Evolutionary conservation across 2,329 filamentous ascomycete genomes (phyloP).

Genomic region (Hymenoscyphus fraxineus): DNA sequence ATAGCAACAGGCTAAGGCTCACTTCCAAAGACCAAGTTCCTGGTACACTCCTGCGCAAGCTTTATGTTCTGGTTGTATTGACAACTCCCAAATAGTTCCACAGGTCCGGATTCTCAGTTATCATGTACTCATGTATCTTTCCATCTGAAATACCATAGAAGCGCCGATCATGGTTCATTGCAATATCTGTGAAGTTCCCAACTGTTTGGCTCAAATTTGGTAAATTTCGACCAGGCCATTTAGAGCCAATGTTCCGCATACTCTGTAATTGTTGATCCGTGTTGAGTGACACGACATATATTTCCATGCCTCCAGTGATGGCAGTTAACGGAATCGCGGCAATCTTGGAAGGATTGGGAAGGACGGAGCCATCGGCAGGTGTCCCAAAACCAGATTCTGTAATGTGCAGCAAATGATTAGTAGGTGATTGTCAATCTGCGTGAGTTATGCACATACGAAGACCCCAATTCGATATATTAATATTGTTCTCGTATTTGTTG

Average conservation of each 20-base stretch:
- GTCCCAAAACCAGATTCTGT: too few species aligned
- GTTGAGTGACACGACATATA: too few species aligned
- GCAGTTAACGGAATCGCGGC: not conserved
- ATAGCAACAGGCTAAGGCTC: not conserved
- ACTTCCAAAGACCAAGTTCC: too few species aligned
- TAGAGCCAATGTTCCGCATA: too few species aligned
- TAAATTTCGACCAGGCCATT: too few species aligned
- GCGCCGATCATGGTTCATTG: not conserved
- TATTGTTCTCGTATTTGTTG: not conserved
- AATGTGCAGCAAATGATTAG: too few species aligned
- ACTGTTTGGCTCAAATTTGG: not conserved
- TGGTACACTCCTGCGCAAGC: too few species aligned
- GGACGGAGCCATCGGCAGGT: too few species aligned
- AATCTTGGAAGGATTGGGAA: not conserved
- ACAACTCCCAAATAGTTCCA: not conserved
- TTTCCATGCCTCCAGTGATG: too few species aligned
- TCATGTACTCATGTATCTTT: not conserved
- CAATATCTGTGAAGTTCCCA: not conserved
- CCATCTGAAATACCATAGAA: not conserved
- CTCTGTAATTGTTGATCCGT: too few species aligned
- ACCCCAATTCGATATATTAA: not conserved
- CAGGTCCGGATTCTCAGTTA: not conserved
- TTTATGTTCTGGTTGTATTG: not conserved
- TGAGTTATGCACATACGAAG: too few species aligned
- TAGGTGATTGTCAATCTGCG: too few species aligned